Base-by-base conservation (phyloP, 805 yeast species). In the Cyberlindnera petersonii region DNA sequence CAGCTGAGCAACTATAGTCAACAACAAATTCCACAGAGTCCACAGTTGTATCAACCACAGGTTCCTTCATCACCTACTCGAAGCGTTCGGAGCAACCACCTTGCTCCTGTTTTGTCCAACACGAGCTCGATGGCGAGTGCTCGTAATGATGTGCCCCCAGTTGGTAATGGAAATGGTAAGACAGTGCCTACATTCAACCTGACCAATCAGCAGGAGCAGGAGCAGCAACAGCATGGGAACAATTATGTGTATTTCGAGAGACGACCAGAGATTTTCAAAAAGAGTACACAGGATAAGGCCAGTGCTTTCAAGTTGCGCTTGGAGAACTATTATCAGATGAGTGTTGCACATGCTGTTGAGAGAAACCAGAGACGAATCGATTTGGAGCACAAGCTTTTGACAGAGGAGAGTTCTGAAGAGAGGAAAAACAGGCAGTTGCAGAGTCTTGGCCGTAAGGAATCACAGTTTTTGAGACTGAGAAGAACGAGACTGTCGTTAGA, bases 281-380 rank as follows among this genome's bases (percentile, higher is more conserved):
- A 55, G 28, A 51, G 46, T 19, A 56, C 59, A 4, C 59, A 56
- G 39, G 60, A 56, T 33, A 56, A 55, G 29, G 59, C 59, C 9
- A 47, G 55, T 26, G 58, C 87, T 80, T 59, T 86, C 85, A 4
- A 84, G 79, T 30, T 55, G 53, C 72, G 98, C 47, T 65, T 89
- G 45, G 95, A 89, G 14, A 83, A 87, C 37, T 96, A 91, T 24
- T 85, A 95, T 33, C 96, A 91, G 61, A 76, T 88, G 76, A 89
- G 93, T 58, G 87, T 91, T 18, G 83, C 89, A 43, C 60, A 88
- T 59, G 98, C 98, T 0, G 88, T 93, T 45, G 98, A 93, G 61
- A 72, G 98, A 49, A 93, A 91, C 59, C 96, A 89, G 61, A 78
- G 98, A 63, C 73, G 97, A 28, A 75, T 88, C 27, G 87, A 83